Conservation (phyloP, 2,329 filamentous ascomycete species). For the Venturia oleaginea region DNA sequence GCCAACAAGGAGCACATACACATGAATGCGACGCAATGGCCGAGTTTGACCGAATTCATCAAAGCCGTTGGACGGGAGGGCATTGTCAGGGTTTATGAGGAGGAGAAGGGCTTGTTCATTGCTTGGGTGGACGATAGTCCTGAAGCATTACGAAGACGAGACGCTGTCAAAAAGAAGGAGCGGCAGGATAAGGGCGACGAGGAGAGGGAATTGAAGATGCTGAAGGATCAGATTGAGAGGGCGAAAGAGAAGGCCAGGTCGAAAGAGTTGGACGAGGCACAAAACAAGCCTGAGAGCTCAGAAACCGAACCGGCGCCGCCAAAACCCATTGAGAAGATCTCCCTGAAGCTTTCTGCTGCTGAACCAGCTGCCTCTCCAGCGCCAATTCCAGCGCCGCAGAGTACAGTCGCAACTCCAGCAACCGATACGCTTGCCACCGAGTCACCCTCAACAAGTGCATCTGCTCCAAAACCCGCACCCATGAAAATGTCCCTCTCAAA, state of each 20-base stretch:
- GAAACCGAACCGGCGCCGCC: slow-evolving; percentile 14
- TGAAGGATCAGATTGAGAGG: slow-evolving; percentile 73
- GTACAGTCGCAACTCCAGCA: not conserved
- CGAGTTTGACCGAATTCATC: slow-evolving; percentile 78
- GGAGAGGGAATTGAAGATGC: slow-evolving; percentile 73
- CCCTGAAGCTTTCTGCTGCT: slow-evolving; percentile 48
- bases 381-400: slow-evolving; percentile 14
- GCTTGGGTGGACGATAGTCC: slow-evolving; percentile 88
- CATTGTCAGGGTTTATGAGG: slow-evolving; percentile 73
- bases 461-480: slow-evolving; percentile 2
- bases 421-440: not conserved
- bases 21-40: slow-evolving; percentile 90
- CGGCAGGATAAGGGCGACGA: slow-evolving; percentile 85
- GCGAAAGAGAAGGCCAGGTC: slow-evolving; percentile 31
- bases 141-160: slow-evolving; percentile 69
- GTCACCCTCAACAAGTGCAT: not conserved
- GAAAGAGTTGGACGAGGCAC: slow-evolving; percentile 26
- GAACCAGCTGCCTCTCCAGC: slow-evolving; percentile 20
- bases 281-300: slow-evolving; percentile 18
- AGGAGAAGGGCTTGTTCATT: slow-evolving; percentile 75
- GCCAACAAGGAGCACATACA: slow-evolving; percentile 67
- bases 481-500: slow-evolving; percentile 56
- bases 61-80: slow-evolving; percentile 80
- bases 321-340: slow-evolving; percentile 66
- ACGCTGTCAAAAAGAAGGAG: slow-evolving; percentile 75